Evolutionary conservation across 306 rosid genomes (phyloP).

Genomic region (Argentina anserina): DNA sequence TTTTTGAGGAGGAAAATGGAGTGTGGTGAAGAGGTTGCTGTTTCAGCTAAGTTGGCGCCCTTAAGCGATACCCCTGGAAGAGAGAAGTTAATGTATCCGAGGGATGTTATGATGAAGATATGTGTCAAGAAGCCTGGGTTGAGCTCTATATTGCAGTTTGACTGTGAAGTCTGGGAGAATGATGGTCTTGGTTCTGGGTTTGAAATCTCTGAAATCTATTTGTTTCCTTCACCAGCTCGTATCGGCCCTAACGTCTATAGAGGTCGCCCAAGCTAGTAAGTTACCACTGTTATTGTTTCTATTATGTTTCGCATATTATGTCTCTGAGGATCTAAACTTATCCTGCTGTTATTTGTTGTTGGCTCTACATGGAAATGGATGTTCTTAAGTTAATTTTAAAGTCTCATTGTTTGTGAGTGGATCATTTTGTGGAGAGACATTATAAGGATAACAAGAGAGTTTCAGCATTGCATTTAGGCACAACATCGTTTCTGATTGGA

Average conservation of each 20-base stretch:
- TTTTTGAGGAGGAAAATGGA: slow-evolving; percentile 51
- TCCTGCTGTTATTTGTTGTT: not conserved
- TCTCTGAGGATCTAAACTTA: not conserved
- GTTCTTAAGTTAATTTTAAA: not conserved
- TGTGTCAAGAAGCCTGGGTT: slow-evolving; percentile 63
- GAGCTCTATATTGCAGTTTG: slow-evolving; percentile 65
- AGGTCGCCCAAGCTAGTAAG: slow-evolving; percentile 13
- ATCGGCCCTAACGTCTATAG: slow-evolving; percentile 26
- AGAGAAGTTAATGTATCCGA: slow-evolving; percentile 29
- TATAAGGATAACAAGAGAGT: not conserved
- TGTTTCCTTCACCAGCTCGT: slow-evolving; percentile 34
- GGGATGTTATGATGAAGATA: slow-evolving; percentile 66
- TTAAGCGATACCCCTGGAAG: slow-evolving; percentile 15
- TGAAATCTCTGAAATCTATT: slow-evolving; percentile 43
- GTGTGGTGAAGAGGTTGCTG: slow-evolving; percentile 66
- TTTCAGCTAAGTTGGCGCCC: slow-evolving; percentile 66
- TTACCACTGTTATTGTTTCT: too few relatives aligned
- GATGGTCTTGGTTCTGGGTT: slow-evolving; percentile 33
- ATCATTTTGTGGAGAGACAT: not conserved
- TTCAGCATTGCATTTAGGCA: not conserved
- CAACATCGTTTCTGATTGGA: not conserved
- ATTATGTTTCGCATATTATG: too few relatives aligned
- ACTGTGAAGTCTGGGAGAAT: slow-evolving; percentile 44
- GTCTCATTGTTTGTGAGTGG: not conserved
- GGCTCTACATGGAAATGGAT: not conserved